Conservation (phyloP, 2,329 filamentous ascomycete genomes). For the Hypoxylon sp. region DNA sequence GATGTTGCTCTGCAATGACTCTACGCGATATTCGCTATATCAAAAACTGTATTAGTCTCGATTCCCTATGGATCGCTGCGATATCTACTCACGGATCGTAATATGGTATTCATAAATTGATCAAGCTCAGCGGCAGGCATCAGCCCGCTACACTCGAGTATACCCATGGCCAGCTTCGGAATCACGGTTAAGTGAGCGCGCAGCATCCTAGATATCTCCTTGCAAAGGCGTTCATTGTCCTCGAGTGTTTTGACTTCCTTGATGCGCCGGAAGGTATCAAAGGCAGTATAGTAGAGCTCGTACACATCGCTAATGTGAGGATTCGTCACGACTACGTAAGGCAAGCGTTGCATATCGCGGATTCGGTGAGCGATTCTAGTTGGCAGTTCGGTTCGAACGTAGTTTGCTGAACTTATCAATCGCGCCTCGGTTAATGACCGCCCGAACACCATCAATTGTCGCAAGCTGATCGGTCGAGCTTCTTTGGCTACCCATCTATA, state of each 20-base stretch:
- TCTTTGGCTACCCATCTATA: conserved; percentile 91
- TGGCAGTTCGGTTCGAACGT: conserved; percentile 94
- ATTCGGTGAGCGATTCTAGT: conserved; percentile 92
- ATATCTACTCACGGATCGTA: conserved; percentile 79
- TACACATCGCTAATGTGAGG: conserved; percentile 94
- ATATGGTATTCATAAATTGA: conserved; percentile 93
- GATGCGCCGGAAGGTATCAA: conserved; percentile 88
- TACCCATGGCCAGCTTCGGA: conserved; percentile 92
- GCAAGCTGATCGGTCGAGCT: conserved; percentile 93
- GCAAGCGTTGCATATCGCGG: conserved; percentile 96
- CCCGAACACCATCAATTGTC: conserved; percentile 97
- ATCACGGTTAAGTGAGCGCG: conserved; percentile 94
- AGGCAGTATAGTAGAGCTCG: conserved; percentile 96
- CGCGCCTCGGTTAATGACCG: conserved; percentile 91
- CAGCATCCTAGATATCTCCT: conserved; percentile 82
- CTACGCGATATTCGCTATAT: conserved; percentile 88
- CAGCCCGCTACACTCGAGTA: conserved; percentile 87
- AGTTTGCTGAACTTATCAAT: conserved; percentile 94
- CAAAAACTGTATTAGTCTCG: conserved; percentile 1
- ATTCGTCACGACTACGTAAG: conserved; percentile 97
- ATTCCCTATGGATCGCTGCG: neutral
- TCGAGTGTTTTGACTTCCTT: conserved; percentile 87
- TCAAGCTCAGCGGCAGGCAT: conserved; percentile 88
- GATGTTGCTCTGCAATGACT: conserved; percentile 97
- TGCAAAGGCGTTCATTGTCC: conserved; percentile 91